A percentile compares a stretch with the other conserved stretches of the same genome.
Evolutionary conservation across 768 basidiomycete species (phyloP).

Genomic region (Lentinula raphanica): DNA sequence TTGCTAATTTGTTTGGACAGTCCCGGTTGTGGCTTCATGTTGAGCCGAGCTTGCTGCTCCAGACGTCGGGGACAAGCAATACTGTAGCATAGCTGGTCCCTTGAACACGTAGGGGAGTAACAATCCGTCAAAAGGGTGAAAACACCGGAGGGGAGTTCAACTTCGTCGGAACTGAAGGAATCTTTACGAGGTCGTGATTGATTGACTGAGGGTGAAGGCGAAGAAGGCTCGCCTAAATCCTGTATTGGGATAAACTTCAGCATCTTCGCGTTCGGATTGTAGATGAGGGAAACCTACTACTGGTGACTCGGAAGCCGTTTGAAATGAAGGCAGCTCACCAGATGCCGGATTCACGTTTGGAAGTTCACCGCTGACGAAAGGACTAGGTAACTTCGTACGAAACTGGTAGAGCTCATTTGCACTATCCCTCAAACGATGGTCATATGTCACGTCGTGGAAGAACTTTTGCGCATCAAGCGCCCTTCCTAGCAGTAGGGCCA

Average conservation of each 20-base stretch:
- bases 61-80: conserved; percentile 92
- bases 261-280: not conserved
- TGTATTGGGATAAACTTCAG: conserved; percentile 7
- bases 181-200: conserved; percentile 28
- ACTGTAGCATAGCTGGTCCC: conserved; percentile 93
- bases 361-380: conserved; percentile 78
- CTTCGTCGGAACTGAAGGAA: conserved; percentile 49
- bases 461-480: conserved; percentile 97
- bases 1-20: conserved; percentile 78
- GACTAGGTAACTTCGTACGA: conserved; percentile 73
- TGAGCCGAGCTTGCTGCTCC: conserved; percentile 90
- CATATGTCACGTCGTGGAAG: conserved; percentile 99
- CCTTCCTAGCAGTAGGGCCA: conserved; percentile 90
- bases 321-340: conserved; percentile 12
- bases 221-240: conserved; percentile 25
- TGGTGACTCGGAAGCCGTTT: conserved; percentile 15
- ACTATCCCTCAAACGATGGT: conserved; percentile 90
- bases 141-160: conserved; percentile 82
- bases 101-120: conserved; percentile 94
- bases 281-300: not conserved
- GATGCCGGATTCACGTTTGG: conserved; percentile 21
- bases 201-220: conserved; percentile 19
- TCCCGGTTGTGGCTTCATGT: conserved; percentile 91
- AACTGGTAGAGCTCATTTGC: conserved; percentile 91
- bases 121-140: conserved; percentile 97